These are phyloP conservation scores for Cornus controversa DNA, from an alignment of 148 eudicot genomes.

Conservation along the genomic window DNA sequence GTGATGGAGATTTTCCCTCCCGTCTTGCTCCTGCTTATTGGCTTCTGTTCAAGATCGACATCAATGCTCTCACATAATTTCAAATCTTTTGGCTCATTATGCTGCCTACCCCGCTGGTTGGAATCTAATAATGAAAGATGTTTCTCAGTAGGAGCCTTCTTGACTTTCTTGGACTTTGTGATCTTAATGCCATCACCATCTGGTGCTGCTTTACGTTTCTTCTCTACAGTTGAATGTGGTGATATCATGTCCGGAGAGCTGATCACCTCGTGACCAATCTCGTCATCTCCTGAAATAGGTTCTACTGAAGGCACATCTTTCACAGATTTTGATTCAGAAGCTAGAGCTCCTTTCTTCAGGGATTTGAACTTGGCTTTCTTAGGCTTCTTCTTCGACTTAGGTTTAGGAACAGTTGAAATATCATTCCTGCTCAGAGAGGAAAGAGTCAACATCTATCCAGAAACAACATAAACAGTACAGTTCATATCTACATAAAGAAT, in stretches of 20 bases:
- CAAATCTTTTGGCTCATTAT: conserved; percentile 52
- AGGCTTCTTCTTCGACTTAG: conserved; percentile 77
- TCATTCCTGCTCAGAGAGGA: conserved; percentile 43
- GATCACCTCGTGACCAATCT: conserved; percentile 38
- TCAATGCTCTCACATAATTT: conserved; percentile 40
- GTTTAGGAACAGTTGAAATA: conserved; percentile 38
- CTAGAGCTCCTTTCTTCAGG: conserved; percentile 69
- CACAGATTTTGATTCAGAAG: conserved; percentile 39
- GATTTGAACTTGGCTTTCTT: conserved; percentile 94
- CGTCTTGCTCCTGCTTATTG: conserved; percentile 54
- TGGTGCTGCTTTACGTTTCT: conserved; percentile 57
- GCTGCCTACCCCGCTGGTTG: conserved; percentile 32
- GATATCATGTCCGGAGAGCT: conserved; percentile 38
- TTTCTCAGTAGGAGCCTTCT: conserved; percentile 50
- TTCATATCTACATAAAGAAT: neutral
- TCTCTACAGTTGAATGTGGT: conserved; percentile 36
- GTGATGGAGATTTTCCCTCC: conserved; percentile 72
- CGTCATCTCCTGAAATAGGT: conserved; percentile 46
- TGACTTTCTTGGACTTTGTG: conserved; percentile 58
- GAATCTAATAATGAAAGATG: conserved; percentile 30
- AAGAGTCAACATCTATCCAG: conserved; percentile 4
- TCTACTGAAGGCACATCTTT: conserved; percentile 52
- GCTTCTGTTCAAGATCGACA: conserved; percentile 59
- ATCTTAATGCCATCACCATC: conserved; percentile 40
- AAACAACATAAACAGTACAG: neutral